Conservation (phyloP, 352 stramenopile genomes). For the Phytophthora sp. region DNA sequence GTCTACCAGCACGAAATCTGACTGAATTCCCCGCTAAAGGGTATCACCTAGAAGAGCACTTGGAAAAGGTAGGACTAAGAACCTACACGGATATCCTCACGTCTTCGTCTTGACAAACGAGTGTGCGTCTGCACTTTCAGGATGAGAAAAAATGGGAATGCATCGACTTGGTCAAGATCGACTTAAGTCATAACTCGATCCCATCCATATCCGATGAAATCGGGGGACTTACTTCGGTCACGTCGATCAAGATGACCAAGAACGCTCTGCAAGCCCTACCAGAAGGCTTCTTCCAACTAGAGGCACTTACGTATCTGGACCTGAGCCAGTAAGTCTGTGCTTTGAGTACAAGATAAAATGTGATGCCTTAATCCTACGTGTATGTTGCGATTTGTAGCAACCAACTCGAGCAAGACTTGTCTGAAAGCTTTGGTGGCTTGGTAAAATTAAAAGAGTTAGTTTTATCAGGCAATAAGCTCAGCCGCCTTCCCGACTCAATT, state of each 20-base stretch:
- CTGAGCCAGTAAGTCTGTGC: constrained; percentile 74
- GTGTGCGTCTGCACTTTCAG: constrained; percentile 16
- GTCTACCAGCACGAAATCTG: constrained; percentile 59
- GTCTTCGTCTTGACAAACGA: not conserved
- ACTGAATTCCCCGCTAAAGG: constrained; percentile 68
- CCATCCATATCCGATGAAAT: constrained; percentile 60
- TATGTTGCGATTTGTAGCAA: constrained; percentile 45
- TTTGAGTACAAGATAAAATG: no score
- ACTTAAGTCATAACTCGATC: constrained; percentile 85
- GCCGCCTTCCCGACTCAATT: constrained; percentile 59
- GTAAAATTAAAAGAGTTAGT: constrained; percentile 67
- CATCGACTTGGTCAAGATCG: constrained; percentile 80
- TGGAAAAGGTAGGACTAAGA: constrained; percentile 55
- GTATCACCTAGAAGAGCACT: constrained; percentile 79
- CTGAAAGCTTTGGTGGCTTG: constrained; percentile 55
- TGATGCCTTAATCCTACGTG: no score
- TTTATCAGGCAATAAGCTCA: constrained; percentile 68
- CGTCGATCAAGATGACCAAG: constrained; percentile 72
- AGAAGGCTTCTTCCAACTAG: constrained; percentile 71
- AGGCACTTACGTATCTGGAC: constrained; percentile 66
- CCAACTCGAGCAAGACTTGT: constrained; percentile 57
- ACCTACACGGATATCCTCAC: not conserved
- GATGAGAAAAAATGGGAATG: constrained; percentile 89
- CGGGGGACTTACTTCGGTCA: constrained; percentile 49
- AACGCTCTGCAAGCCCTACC: constrained; percentile 67